Evolutionary conservation across 2,329 filamentous ascomycete species (phyloP), one percentile per base, ranked within the genome.

Genomic region (Stagonosporopsis vannaccii): DNA sequence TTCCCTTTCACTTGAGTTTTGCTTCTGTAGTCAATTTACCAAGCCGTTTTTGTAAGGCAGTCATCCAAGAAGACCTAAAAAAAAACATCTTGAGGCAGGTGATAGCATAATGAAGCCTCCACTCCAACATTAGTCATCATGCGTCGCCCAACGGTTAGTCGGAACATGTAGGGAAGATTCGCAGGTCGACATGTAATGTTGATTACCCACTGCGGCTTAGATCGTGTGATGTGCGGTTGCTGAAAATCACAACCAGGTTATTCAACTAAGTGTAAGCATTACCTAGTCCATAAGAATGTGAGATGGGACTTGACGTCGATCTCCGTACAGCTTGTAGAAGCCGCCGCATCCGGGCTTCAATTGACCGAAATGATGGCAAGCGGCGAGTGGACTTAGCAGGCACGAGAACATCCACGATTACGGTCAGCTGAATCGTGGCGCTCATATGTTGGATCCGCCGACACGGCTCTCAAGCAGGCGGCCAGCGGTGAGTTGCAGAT

Each of bases 401-500:
- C 32, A 39, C n/a, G 19, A 32, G 15, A 36, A 36, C 17, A 15
- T 40, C 28, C n/a, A 45, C 32, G 28, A 42, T 20, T 35, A 37
- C 23, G 13, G 30, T n/a, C 35, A 46, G 36, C 35, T 42, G 22
- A 33, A 41, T 36, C 33, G n/a, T 30, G 19, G 22, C 15, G 45
- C 22, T 20, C 26, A 20, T 6, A 17, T 20, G 6, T 50, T 40
- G 28, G 17, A 28, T 50, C 41, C 36, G 42, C 42, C 41, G 42
- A 51, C 20, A n/a, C 22, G 23, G 30, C 46, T 41, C 7, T 46
- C 43, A 51, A 56, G 48, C 39, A 33, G 39, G 52, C 49, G 41
- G 54, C 39, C 48, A 46, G 58, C 53, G 51, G 47, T 57, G 54
- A 53, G 50, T 44, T 46, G 51, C 48, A 50, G 40, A 51, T 45